Base-by-base conservation (phyloP, 2,329 filamentous ascomycete genomes). In the Lojkania enalia region DNA sequence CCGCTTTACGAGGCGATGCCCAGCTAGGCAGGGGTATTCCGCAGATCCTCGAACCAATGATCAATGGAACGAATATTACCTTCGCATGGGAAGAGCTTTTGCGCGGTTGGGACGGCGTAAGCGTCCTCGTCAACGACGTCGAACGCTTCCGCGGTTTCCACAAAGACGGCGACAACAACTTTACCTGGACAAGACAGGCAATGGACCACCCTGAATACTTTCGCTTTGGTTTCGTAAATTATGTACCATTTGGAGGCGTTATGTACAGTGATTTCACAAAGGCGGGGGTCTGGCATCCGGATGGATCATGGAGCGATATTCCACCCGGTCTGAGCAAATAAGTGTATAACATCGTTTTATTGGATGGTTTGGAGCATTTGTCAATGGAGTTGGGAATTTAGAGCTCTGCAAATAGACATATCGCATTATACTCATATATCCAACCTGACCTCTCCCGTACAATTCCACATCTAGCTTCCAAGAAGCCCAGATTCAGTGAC, bases 91-190 rank as follows among this genome's bases (percentile, higher is more conserved):
- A 69, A 63, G 42, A 68, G 2, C 70, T 74, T 5, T 70, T 72
- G 15, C 53, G 59, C 18, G 61, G 64, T 2, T 89, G 84, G 55
- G 85, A 92, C 57, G 89, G 88, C n/a, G 80, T 95, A 46, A 89
- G 85, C 61, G 80, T 94, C 12, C 74, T 95, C 0, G 86, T 95
- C 48, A 94, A 95, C 60, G 89, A 95, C 58, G 89, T 95, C 0
- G 89, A 95, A 70, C 76, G 88, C 19, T 90, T 86, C 65, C 75
- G 87, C n/a, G 81, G 80, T 5, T 89, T 83, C 65, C 59, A 73
- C 14, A 84, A 84, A 49, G 80, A 78, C 35, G 76, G 73, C 30
- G 74, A 76, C 27, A 61, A 55, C 1, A 64, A 55, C 11, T 86
- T 87, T 47, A 76, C 78, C 0, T 88, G 85, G 84, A 70, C 66